Percentiles rank a stretch among this genome's conserved stretches.
Conservation (phyloP, 352 stramenopile genomes). For the Phytophthora parvispora region DNA sequence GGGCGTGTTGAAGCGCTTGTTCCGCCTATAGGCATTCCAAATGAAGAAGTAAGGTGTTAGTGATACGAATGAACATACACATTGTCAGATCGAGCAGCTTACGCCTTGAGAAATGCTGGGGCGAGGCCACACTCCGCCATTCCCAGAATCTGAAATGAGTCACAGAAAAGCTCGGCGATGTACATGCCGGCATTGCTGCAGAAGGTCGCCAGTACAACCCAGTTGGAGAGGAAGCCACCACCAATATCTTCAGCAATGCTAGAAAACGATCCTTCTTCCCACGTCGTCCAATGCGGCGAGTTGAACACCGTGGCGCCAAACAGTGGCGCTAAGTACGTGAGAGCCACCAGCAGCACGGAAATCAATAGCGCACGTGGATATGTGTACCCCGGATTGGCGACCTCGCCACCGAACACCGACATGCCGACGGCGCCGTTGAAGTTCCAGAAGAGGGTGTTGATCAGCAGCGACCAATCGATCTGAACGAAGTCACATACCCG, state of each 20-base stretch:
- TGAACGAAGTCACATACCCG: constrained; percentile 3
- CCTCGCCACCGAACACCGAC: constrained; percentile 91
- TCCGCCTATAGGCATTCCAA: constrained; percentile 38
- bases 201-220: constrained; percentile 92
- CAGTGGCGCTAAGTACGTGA: constrained; percentile 92
- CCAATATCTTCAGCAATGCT: constrained; percentile 88
- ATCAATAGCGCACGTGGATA: constrained; percentile 90
- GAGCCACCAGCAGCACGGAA: constrained; percentile 79
- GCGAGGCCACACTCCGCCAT: constrained; percentile 90
- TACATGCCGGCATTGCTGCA: constrained; percentile 94
- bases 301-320: constrained; percentile 84
- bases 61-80: background rate
- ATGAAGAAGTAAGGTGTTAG: constrained; percentile 4
- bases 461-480: constrained; percentile 85
- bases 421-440: constrained; percentile 93
- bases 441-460: constrained; percentile 98
- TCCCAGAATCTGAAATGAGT: constrained; percentile 90
- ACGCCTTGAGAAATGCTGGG: constrained; percentile 85
- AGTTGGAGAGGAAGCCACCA: constrained; percentile 89
- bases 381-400: constrained; percentile 75
- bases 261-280: constrained; percentile 93
- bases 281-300: constrained; percentile 77
- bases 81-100: constrained; percentile 34
- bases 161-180: constrained; percentile 94
- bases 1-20: constrained; percentile 63